Base-by-base conservation (phyloP, 371 early-diverging fungal species). In the Mortierella sp. region DNA sequence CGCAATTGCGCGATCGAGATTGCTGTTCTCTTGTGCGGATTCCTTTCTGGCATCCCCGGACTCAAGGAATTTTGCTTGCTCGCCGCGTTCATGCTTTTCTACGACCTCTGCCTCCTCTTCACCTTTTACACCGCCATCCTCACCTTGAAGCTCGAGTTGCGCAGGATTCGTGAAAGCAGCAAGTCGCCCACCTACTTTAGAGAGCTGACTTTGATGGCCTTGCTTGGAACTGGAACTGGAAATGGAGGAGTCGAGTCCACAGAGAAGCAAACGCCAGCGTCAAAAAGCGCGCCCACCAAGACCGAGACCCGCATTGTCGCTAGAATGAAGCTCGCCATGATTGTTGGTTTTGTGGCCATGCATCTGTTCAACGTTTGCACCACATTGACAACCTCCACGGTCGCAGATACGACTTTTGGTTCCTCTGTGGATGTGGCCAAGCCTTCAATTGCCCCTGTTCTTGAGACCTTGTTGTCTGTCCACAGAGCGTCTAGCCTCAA, bases 51-150 rank as follows among this genome's bases (percentile, higher is more conserved):
- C 16, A 88, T 94, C 14, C 81, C 84, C 39, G 93, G 93, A 30
- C 80, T 97, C 43, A 85, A 86, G 56, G 92, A 94, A 72, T 94
- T 96, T 66, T 93, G 94, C 80, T 71, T 91, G 34, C 72, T 96
- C 27, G 91, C 94, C 38, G 90, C 92, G 19, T 86, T 95, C 50
- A 85, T 95, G 58, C 80, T 94, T 26, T 83, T 91, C 47, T 95
- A 93, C 70, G 96, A 97, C 78, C 87, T 90, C 65, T 65, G 92
- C 53, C 86, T 92, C 41, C 82, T 96, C 84, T 95, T 96, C 50
- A 93, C 96, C 14, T 88, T 95, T 78, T 96, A 91, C 72, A 85
- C 93, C 18, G 90, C 96, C 19, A 89, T 95, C 38, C 81, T 97
- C 74, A 91, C 95, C 31, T 84, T 96, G 23, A 96, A 95, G 78